A percentile compares a stretch with the other conserved stretches of the same genome.
phyloP scores from a whole-genome alignment of 2,329 filamentous ascomycete species.

The Exserohilum rostratum region DNA sequence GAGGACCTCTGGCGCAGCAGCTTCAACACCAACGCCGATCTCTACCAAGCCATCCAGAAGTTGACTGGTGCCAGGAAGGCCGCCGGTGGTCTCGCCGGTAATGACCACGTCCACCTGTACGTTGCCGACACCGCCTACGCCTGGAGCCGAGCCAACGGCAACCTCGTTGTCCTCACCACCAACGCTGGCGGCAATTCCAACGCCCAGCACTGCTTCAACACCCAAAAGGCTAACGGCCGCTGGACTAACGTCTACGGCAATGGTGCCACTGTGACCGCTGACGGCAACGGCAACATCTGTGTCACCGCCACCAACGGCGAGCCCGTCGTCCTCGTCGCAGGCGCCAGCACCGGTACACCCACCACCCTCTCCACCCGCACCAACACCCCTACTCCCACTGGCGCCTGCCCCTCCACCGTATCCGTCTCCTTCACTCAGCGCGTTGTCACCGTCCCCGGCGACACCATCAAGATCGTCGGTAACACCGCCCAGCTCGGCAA shows the following conservation, averaged over 20 bases:
- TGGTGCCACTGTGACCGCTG: constrained; percentile 46
- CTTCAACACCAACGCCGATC: constrained; percentile 39
- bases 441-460: constrained; percentile 55
- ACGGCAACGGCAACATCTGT: constrained; percentile 52
- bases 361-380: constrained; percentile 22
- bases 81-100: constrained; percentile 51
- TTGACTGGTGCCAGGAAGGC: constrained; percentile 37
- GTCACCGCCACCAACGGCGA: constrained; percentile 51
- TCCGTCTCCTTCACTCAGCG: constrained; percentile 55
- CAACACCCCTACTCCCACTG: constrained; percentile 12
- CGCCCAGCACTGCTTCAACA: constrained; percentile 53
- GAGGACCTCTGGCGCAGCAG: constrained; percentile 49
- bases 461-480: constrained; percentile 56
- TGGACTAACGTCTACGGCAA: constrained; percentile 53
- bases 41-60: constrained; percentile 39
- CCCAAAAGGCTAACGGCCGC: constrained; percentile 44
- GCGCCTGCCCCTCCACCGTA: constrained; percentile 36
- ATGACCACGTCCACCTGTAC: constrained; percentile 56
- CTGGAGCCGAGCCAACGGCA: constrained; percentile 53
- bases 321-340: constrained; percentile 50
- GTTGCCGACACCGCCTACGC: constrained; percentile 53
- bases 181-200: constrained; percentile 52
- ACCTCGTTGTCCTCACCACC: constrained; percentile 55
- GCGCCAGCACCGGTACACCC: constrained; percentile 15
- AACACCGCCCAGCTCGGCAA: constrained; percentile 52